Conservation (phyloP, 1,284 basidiomycete species). For the Hemileia vastatrix region DNA sequence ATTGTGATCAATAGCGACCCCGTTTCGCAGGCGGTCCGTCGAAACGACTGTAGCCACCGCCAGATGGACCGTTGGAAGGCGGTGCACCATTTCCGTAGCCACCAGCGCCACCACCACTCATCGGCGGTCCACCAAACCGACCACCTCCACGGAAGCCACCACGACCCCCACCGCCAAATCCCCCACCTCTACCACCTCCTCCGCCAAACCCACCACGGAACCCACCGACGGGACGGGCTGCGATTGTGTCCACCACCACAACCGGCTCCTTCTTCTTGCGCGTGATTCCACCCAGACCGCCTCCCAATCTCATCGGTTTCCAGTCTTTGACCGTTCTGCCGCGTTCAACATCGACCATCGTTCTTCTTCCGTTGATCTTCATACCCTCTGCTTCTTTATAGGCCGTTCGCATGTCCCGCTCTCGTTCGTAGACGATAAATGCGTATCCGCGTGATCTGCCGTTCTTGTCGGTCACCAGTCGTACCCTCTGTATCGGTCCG, state of each 20-base stretch:
- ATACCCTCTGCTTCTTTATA: slow-evolving; percentile 43
- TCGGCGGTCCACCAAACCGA: too few relatives aligned
- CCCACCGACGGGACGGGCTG: slow-evolving; percentile 23
- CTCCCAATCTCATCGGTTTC: slow-evolving; percentile 40
- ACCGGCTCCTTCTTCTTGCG: too few relatives aligned
- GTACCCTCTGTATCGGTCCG: slow-evolving; percentile 81
- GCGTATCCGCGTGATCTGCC: slow-evolving; percentile 81
- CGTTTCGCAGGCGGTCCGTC: too few relatives aligned
- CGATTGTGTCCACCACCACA: slow-evolving; percentile 23
- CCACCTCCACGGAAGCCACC: too few relatives aligned
- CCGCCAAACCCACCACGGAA: slow-evolving; percentile 30
- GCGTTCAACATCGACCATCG: slow-evolving; percentile 41
- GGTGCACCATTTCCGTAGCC: too few relatives aligned
- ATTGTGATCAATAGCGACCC: too few relatives aligned
- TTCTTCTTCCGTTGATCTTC: slow-evolving; percentile 34
- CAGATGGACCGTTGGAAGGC: too few relatives aligned
- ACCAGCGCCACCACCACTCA: too few relatives aligned
- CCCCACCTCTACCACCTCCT: slow-evolving; percentile 24
- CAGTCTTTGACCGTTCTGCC: slow-evolving; percentile 42
- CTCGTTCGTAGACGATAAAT: slow-evolving; percentile 92
- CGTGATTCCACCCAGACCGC: slow-evolving; percentile 36
- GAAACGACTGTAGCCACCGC: too few relatives aligned
- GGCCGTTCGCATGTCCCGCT: slow-evolving; percentile 75
- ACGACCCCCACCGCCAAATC: background rate
- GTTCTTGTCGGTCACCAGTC: slow-evolving; percentile 81